phyloP scores from a whole-genome alignment of 371 early-diverging fungal species.

The Globomyces sp. region DNA sequence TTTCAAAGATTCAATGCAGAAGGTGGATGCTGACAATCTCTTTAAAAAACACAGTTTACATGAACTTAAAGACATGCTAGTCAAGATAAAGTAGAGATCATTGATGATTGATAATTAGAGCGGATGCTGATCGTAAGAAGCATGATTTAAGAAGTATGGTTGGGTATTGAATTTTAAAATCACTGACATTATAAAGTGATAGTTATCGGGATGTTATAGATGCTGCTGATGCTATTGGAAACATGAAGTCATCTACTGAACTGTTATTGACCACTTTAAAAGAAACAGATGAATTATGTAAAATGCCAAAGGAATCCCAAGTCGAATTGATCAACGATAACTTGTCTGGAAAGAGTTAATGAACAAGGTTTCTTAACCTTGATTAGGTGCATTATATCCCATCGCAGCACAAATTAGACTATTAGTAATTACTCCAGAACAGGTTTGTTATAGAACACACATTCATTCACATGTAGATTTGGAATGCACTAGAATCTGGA shows the following conservation, averaged over 20 bases:
- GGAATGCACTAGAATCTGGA: constrained; percentile 73
- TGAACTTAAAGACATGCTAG: constrained; percentile 46
- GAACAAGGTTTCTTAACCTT: constrained; percentile 22
- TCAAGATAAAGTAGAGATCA: constrained; percentile 42
- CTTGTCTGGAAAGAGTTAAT: constrained; percentile 39
- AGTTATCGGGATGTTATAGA: constrained; percentile 80
- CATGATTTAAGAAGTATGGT: constrained; percentile 82
- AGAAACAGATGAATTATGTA: constrained; percentile 46
- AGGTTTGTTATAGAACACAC: constrained; percentile 45
- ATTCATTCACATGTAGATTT: constrained; percentile 50
- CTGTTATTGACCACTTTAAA: constrained; percentile 58
- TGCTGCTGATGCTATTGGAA: constrained; percentile 76
- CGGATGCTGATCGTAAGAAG: constrained; percentile 73
- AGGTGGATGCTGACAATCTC: constrained; percentile 44
- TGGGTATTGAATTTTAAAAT: constrained; percentile 59
- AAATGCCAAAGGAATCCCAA: constrained; percentile 46
- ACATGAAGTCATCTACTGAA: constrained; percentile 66
- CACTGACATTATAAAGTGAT: constrained; percentile 52
- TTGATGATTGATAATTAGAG: constrained; percentile 35
- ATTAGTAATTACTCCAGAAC: constrained; percentile 83
- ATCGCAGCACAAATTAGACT: constrained; percentile 78
- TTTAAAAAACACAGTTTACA: constrained; percentile 48
- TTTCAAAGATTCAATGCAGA: neutral
- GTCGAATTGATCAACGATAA: constrained; percentile 49
- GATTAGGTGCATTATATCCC: constrained; percentile 51